phyloP scores from a whole-genome alignment of 176 grass and related monocot species.

The Rhipidocladum racemiflorum region DNA sequence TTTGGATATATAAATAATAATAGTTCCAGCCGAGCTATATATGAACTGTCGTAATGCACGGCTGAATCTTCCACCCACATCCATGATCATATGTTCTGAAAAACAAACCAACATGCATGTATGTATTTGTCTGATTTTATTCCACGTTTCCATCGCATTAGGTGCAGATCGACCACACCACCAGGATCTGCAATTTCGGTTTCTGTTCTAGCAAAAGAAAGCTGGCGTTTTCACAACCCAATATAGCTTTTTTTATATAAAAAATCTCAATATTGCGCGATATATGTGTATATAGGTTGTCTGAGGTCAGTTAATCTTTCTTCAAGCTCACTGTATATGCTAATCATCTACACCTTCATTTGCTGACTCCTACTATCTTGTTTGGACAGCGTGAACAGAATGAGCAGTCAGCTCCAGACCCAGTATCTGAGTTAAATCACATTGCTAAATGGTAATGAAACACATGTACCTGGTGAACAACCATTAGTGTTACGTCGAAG shows the following conservation, averaged over 20 bases:
- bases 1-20: background rate
- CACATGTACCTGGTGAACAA: background rate
- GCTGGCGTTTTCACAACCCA: background rate
- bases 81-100: background rate
- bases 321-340: background rate
- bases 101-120: background rate
- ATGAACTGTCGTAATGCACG: background rate
- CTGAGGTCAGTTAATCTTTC: background rate
- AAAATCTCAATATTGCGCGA: background rate
- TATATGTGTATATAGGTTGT: background rate
- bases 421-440: constrained; percentile 11
- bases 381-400: constrained; percentile 27
- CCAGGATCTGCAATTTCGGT: background rate
- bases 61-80: background rate
- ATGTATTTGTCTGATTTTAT: background rate
- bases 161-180: background rate
- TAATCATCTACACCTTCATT: background rate
- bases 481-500: background rate
- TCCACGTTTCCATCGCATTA: background rate
- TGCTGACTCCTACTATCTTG: background rate
- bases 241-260: background rate
- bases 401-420: background rate
- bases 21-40: background rate
- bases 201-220: background rate
- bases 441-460: constrained; percentile 37